Evolutionary conservation across 1,284 basidiomycete species (phyloP), one percentile per base, ranked within the genome.

Genomic region (Puccinia horiana): DNA sequence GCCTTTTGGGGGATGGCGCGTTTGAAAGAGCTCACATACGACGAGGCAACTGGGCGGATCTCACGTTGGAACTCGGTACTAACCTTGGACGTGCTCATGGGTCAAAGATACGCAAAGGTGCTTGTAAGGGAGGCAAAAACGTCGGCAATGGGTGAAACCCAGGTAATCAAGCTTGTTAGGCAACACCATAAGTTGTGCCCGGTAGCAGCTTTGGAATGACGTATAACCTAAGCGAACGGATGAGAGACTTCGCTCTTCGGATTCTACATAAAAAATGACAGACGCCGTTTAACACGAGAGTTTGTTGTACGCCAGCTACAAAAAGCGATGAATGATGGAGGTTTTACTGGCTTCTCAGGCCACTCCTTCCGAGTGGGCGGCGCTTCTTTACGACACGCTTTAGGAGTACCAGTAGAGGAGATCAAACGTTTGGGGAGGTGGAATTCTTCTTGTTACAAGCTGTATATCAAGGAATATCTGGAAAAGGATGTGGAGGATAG

Each of bases 311-410:
- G 49, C 44, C 16, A 47, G 44, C 9, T n/a, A 47, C 44, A 47
- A 47, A n/a, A n/a, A n/a, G n/a, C n/a, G n/a, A n/a, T n/a, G n/a
- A n/a, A n/a, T n/a, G n/a, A n/a, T n/a, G n/a, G n/a, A n/a, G n/a
- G 49, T 52, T 23, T 52, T 12, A 23, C 14, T 5, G 8, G 23
- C n/a, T 23, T 72, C 12, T 23, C 69, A 1, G 69, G 69, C 4
- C 69, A 72, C 32, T 72, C 56, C 37, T 70, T 70, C 8, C 8
- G 56, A 26, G 67, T 70, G 11, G 67, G 67, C 29, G 67, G 67
- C 16, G 37, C 69, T n/a, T 72, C 40, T 2, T 40, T 72, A 14
- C 9, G 40, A 47, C 16, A n/a, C 1, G 69, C 69, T 14, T 8
- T 72, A 12, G 69, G 69, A 1, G n/a, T 72, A 0, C 40, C 40